phyloP scores from a whole-genome alignment of 306 rosid species.

The Dicorynia guianensis region DNA sequence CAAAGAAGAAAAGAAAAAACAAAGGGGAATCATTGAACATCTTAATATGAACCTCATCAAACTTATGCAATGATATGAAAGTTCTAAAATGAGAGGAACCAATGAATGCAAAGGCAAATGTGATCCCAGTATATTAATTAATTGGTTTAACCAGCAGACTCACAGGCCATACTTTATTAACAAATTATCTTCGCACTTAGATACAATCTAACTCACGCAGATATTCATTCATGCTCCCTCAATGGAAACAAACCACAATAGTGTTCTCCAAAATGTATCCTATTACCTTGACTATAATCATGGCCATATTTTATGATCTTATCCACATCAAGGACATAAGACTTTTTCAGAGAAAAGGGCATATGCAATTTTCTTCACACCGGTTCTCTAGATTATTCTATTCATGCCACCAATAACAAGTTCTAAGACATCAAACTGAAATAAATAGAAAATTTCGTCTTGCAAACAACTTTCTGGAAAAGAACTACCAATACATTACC shows the following conservation, averaged over 20 bases:
- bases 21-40: no score
- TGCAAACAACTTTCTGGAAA: constrained; percentile 28
- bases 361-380: neutral
- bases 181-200: no score
- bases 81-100: no score
- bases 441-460: constrained; percentile 9
- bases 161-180: no score
- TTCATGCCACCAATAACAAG: neutral
- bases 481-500: constrained; percentile 53
- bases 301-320: no score
- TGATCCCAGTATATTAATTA: no score
- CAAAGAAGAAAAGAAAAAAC: no score
- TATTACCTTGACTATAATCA: neutral
- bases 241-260: neutral
- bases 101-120: no score
- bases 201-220: no score
- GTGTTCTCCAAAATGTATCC: neutral
- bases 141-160: no score
- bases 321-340: neutral
- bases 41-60: no score
- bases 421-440: constrained; percentile 8
- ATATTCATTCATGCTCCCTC: neutral
- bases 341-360: neutral
- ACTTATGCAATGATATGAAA: no score
- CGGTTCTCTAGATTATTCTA: neutral